Percentiles rank a stretch among this genome's conserved stretches.
Evolutionary conservation across 2,329 filamentous ascomycete genomes (phyloP).

Genomic region (Ascocoryne sarcoides): DNA sequence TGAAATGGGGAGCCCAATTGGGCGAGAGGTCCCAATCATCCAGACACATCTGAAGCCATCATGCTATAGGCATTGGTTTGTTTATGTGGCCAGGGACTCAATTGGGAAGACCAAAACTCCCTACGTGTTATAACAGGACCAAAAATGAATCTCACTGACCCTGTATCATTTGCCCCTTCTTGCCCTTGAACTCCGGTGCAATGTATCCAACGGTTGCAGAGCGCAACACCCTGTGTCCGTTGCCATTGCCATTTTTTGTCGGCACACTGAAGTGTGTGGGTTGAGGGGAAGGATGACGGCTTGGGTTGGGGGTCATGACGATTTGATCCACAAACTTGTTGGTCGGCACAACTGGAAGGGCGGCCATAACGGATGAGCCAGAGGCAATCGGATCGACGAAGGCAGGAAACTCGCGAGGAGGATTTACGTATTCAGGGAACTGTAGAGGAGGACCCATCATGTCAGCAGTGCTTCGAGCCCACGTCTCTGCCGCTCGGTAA

Average conservation of each 20-base stretch:
- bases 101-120: too few species aligned
- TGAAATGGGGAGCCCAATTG: too few species aligned
- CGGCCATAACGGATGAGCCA: slow-evolving; percentile 17
- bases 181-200: slow-evolving; percentile 88
- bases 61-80: too few species aligned
- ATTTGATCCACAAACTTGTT: slow-evolving; percentile 19
- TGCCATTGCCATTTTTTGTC: slow-evolving; percentile 43
- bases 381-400: slow-evolving; percentile 5
- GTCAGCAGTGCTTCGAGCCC: slow-evolving; percentile 20
- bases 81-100: too few species aligned
- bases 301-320: slow-evolving; percentile 18
- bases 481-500: slow-evolving; percentile 16
- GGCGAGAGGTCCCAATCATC: too few species aligned
- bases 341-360: slow-evolving; percentile 8
- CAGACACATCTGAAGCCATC: too few species aligned
- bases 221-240: slow-evolving; percentile 64
- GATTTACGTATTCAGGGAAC: slow-evolving; percentile 18
- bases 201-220: slow-evolving; percentile 92
- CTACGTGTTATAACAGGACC: too few species aligned
- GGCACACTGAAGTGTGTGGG: slow-evolving; percentile 77
- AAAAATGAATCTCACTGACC: slow-evolving; percentile 22
- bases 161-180: slow-evolving; percentile 58
- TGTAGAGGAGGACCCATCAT: slow-evolving; percentile 11
- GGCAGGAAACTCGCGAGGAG: slow-evolving; percentile 3
- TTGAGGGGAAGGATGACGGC: slow-evolving; percentile 62